These are phyloP conservation scores for Claviceps purpurea DNA, from an alignment of 2,329 filamentous ascomycete species.

Conservation along the genomic window DNA sequence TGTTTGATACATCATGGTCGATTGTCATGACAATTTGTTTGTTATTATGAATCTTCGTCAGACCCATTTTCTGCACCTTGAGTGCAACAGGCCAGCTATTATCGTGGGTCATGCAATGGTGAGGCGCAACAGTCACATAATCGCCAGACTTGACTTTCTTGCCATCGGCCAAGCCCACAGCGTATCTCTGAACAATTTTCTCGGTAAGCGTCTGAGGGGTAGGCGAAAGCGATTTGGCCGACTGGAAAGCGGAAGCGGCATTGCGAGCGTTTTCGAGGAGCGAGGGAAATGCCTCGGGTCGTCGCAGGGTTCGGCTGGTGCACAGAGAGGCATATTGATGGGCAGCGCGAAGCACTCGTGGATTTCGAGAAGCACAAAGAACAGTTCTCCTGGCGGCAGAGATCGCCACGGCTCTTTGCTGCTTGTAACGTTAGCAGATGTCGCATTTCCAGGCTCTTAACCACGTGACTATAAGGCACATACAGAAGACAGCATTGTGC, in stretches of 20 bases:
- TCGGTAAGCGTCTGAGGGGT: constrained; percentile 47
- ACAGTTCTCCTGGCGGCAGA: background rate
- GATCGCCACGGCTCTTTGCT: background rate
- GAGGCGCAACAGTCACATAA: constrained; percentile 64
- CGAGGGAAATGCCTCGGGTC: constrained; percentile 43
- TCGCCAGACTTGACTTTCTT: constrained; percentile 70
- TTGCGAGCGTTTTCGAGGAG: constrained; percentile 41
- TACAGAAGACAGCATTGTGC: constrained; percentile 1
- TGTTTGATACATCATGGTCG: constrained; percentile 85
- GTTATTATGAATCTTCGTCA: constrained; percentile 54
- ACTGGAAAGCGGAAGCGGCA: constrained; percentile 39
- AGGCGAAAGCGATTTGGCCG: constrained; percentile 23
- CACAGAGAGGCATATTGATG: background rate
- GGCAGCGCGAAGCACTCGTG: background rate
- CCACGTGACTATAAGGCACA: background rate
- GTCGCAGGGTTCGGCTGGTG: background rate
- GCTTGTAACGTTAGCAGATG: background rate
- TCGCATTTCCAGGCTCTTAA: background rate
- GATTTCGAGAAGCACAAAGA: background rate
- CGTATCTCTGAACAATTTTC: constrained; percentile 78
- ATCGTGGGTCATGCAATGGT: constrained; percentile 74
- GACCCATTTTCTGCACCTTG: constrained; percentile 72
- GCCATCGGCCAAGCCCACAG: constrained; percentile 59
- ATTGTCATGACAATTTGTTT: constrained; percentile 70
- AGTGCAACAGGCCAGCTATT: constrained; percentile 61